A percentile compares a stretch with the other conserved stretches of the same genome.
Evolutionary conservation across 805 yeast genomes (phyloP).

Genomic region (Kluyveromyces aestuarii): DNA sequence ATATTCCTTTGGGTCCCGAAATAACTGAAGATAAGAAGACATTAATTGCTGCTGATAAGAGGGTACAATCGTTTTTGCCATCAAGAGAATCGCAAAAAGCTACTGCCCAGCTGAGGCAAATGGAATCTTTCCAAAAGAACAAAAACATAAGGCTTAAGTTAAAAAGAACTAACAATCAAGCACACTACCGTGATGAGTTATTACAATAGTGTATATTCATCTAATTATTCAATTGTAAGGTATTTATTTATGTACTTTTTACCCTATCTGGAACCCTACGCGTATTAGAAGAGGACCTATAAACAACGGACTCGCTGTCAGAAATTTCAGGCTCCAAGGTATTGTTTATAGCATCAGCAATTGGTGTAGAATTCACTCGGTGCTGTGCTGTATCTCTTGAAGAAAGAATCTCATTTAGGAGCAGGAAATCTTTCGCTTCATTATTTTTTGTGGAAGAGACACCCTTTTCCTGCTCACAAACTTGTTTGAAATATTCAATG

Average conservation of each 20-base stretch:
- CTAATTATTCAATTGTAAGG: no score
- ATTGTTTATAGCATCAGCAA: constrained; percentile 1
- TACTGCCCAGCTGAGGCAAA: constrained; percentile 35
- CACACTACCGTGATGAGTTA: constrained; percentile 72
- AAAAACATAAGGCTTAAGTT: constrained; percentile 41
- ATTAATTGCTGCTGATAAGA: constrained; percentile 65
- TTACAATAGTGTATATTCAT: constrained; percentile 25
- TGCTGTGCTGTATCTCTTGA: background rate
- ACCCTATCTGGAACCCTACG: background rate
- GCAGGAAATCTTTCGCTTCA: constrained; percentile 10
- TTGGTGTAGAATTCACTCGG: background rate
- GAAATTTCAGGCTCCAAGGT: constrained; percentile 4
- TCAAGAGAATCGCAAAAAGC: constrained; percentile 49
- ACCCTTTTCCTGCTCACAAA: constrained; percentile 12
- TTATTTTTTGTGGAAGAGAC: constrained; percentile 5
- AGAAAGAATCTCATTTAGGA: constrained; percentile 7
- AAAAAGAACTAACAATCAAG: constrained; percentile 71
- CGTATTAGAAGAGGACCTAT: background rate
- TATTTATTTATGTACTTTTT: no score
- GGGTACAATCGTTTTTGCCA: constrained; percentile 47
- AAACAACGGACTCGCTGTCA: constrained; percentile 7
- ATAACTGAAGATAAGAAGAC: constrained; percentile 61
- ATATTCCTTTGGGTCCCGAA: constrained; percentile 35
- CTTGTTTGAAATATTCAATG: constrained; percentile 22
- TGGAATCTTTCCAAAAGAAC: constrained; percentile 38